phyloP scores from a whole-genome alignment of 208 protist species.

The Acanthamoeba quina region DNA sequence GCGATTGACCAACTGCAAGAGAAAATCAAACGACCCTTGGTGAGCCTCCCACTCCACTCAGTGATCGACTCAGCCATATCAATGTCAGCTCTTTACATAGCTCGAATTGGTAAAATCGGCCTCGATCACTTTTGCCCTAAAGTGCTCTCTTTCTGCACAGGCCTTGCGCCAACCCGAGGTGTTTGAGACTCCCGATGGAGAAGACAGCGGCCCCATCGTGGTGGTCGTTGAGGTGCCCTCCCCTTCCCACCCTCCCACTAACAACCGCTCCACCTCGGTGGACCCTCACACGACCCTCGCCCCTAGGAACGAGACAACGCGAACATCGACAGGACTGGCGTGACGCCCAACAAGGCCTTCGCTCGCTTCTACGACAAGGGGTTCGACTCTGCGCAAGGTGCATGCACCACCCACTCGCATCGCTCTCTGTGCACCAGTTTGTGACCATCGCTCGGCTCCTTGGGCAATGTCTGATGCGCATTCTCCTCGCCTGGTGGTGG shows the following conservation, averaged over 20 bases:
- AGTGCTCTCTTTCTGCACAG: background rate
- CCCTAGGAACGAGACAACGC: slow-evolving; percentile 28
- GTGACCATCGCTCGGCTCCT: background rate
- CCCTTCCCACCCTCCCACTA: no score
- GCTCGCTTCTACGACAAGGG: slow-evolving; percentile 64
- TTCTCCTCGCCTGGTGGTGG: background rate
- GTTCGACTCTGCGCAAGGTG: slow-evolving; percentile 16
- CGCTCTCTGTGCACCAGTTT: background rate
- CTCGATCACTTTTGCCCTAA: background rate
- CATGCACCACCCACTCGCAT: background rate
- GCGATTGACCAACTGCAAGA: background rate
- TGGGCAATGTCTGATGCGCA: background rate
- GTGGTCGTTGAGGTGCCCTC: slow-evolving; percentile 48
- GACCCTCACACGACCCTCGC: background rate
- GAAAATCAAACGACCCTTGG: background rate
- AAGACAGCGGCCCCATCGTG: background rate
- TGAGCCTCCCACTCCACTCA: background rate
- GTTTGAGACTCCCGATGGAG: slow-evolving; percentile 57
- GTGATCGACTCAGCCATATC: background rate
- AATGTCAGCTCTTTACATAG: background rate
- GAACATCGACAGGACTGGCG: slow-evolving; percentile 36
- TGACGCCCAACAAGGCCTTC: slow-evolving; percentile 58
- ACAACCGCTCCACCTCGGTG: background rate
- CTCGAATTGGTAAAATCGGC: background rate
- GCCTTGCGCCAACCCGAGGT: slow-evolving; percentile 39